phyloP scores from a whole-genome alignment of 768 basidiomycete species.

The Agrocybe chaxingu region DNA sequence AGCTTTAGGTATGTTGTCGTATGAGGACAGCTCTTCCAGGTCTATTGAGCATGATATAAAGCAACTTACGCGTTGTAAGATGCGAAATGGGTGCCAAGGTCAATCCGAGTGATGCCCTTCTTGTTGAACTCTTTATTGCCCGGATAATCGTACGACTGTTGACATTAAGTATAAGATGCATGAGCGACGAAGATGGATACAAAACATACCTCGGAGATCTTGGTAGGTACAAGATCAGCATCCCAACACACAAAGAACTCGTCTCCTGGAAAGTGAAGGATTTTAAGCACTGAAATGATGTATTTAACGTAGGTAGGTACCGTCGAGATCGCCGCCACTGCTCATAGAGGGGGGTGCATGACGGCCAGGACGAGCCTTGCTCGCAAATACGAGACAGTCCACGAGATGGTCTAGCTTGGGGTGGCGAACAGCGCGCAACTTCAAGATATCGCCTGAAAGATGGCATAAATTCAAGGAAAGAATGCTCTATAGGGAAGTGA shows the following conservation, averaged over 20 bases:
- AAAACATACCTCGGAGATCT: conserved; percentile 46
- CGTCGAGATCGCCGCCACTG: conserved; percentile 65
- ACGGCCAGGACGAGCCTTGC: conserved; percentile 51
- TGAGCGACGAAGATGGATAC: not conserved
- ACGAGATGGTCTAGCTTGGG: conserved; percentile 51
- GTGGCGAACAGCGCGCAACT: conserved; percentile 55
- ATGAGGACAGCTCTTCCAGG: not conserved
- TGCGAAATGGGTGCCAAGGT: conserved; percentile 66
- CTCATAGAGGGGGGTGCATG: conserved; percentile 68
- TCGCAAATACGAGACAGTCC: conserved; percentile 68
- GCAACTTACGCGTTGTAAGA: conserved; percentile 54
- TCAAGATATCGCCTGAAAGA: conserved; percentile 55
- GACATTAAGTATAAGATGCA: not conserved
- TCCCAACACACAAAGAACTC: conserved; percentile 73
- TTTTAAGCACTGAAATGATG: not conserved
- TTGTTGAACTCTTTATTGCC: conserved; percentile 52
- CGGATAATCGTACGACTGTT: conserved; percentile 65
- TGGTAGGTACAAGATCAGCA: conserved; percentile 53
- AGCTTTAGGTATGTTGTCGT: conserved; percentile 28
- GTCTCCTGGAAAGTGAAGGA: conserved; percentile 38
- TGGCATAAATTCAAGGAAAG: not conserved
- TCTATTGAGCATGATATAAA: not conserved
- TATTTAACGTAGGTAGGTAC: conserved; percentile 19
- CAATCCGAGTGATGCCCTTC: conserved; percentile 45
- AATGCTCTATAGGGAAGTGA: not conserved